phyloP scores from a whole-genome alignment of 2,329 filamentous ascomycete species.

The Cordyceps farinosa region DNA sequence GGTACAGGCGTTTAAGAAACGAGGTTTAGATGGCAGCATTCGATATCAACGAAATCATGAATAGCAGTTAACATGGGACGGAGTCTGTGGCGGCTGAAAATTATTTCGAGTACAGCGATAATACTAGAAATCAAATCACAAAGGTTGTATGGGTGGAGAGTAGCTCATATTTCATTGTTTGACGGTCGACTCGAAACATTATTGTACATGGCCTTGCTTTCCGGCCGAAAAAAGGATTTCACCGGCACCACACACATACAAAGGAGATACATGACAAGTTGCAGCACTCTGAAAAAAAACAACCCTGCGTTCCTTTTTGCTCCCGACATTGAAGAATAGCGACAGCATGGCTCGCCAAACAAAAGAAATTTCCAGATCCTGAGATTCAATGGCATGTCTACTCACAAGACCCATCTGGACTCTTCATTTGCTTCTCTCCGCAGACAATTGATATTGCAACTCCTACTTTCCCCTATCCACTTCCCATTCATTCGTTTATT shows the following conservation, averaged over 20 bases:
- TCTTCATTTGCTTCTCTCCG: background rate
- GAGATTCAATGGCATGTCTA: background rate
- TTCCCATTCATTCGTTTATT: background rate
- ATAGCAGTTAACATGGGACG: background rate
- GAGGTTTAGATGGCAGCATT: background rate
- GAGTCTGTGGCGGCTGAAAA: background rate
- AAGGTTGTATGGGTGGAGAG: background rate
- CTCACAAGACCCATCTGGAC: background rate
- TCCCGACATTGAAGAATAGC: background rate
- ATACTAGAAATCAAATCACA: background rate
- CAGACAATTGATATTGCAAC: background rate
- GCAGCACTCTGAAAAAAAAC: background rate
- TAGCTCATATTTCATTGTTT: background rate
- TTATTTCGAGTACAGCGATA: background rate
- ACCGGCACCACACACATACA: background rate
- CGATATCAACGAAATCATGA: background rate
- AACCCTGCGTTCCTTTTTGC: background rate
- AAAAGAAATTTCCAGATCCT: background rate
- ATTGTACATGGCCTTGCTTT: conserved; percentile 5
- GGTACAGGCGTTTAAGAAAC: background rate
- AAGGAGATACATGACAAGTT: background rate
- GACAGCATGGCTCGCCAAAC: background rate
- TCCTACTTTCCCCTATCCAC: background rate
- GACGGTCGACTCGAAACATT: background rate
- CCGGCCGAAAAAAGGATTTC: background rate